These are phyloP conservation scores for Globisporangium barbulae DNA, from an alignment of 352 stramenopile species.

Conservation along the genomic window DNA sequence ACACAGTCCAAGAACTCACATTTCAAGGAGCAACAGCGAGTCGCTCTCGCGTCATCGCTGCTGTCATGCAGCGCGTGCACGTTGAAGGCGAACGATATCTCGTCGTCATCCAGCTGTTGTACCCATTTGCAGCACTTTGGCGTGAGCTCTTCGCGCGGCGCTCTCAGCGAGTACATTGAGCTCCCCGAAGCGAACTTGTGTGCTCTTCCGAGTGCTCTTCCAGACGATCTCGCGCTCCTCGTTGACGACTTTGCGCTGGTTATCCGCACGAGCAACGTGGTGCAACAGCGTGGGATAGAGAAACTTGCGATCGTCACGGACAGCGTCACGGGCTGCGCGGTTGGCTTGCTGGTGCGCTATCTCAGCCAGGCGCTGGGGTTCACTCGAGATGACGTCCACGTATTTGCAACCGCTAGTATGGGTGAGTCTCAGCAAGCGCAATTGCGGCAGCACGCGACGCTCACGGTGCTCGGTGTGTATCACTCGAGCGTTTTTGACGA, in stretches of 20 bases:
- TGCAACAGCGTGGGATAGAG: slow-evolving; percentile 20
- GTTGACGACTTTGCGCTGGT: slow-evolving; percentile 36
- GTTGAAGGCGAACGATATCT: not conserved
- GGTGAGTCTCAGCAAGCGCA: not conserved
- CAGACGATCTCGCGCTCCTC: slow-evolving; percentile 43
- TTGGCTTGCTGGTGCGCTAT: slow-evolving; percentile 24
- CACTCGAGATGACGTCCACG: slow-evolving; percentile 21
- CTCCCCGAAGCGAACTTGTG: slow-evolving; percentile 33
- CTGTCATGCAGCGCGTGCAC: slow-evolving; percentile 3
- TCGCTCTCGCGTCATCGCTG: slow-evolving; percentile 25
- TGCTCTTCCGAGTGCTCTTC: slow-evolving; percentile 24
- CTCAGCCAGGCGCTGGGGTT: slow-evolving; percentile 26
- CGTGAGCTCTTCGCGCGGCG: slow-evolving; percentile 26
- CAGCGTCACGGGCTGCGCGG: slow-evolving; percentile 19
- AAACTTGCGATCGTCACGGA: slow-evolving; percentile 29
- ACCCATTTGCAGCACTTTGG: slow-evolving; percentile 20
- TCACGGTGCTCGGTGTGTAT: slow-evolving; percentile 36
- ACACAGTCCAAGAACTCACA: not conserved
- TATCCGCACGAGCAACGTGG: slow-evolving; percentile 28
- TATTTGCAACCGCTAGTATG: slow-evolving; percentile 24
- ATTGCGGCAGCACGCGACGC: slow-evolving; percentile 19
- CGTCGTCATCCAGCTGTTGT: not conserved
- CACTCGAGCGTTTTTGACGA: slow-evolving; percentile 20
- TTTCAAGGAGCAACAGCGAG: slow-evolving; percentile 14
- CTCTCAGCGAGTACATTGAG: slow-evolving; percentile 42